Conservation (phyloP, 345 rosid genomes). For the Tarenaya hassleriana region DNA sequence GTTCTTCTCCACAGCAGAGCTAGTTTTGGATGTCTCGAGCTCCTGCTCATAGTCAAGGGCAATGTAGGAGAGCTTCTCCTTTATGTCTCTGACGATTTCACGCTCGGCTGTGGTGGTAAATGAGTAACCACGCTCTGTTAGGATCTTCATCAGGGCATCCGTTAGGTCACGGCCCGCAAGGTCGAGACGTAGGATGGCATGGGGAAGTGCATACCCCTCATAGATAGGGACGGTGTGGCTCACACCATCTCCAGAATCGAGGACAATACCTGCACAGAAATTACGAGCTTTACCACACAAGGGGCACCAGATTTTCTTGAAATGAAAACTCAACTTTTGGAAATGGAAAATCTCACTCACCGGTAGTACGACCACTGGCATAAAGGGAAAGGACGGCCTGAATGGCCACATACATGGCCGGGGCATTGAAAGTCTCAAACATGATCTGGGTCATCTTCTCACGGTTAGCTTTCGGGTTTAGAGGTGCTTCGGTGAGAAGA, state of each 20-base stretch:
- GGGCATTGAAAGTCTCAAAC: no score
- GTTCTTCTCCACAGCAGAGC: conserved; percentile 85
- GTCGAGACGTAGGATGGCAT: no score
- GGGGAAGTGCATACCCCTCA: no score
- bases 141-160: conserved; percentile 73
- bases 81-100: no score
- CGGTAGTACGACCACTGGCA: conserved; percentile 97
- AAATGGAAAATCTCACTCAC: conserved; percentile 43
- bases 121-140: conserved; percentile 92
- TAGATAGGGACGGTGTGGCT: no score
- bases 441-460: no score
- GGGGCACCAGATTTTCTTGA: not conserved
- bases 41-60: conserved; percentile 93
- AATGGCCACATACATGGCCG: no score
- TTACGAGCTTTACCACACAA: conserved; percentile 3
- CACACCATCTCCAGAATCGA: no score
- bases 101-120: conserved; percentile 97
- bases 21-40: conserved; percentile 80
- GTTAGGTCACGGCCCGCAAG: no score
- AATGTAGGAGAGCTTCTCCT: conserved; percentile 86
- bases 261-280: conserved; percentile 68
- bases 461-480: conserved; percentile 95
- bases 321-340: no score
- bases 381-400: no score
- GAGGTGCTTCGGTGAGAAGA: conserved; percentile 81